These are phyloP conservation scores for Camelina hispida DNA, from an alignment of 345 rosid species.

Conservation along the genomic window DNA sequence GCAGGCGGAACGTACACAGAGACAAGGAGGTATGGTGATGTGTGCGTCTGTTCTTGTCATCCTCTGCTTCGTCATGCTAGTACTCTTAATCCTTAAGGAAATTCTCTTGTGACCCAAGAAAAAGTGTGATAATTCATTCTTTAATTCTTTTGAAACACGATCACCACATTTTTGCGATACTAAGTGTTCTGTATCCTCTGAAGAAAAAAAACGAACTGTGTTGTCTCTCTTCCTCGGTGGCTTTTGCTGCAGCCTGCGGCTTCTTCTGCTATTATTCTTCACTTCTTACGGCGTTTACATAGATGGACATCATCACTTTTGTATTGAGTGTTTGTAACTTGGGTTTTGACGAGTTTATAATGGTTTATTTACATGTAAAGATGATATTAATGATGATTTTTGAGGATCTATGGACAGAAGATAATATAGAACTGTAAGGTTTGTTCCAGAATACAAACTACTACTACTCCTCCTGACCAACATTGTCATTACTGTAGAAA, in stretches of 20 bases:
- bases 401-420: conserved; percentile 6
- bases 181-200: conserved; percentile 6
- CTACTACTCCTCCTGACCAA: neutral
- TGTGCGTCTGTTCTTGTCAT: conserved; percentile 86
- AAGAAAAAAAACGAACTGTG: conserved; percentile 6
- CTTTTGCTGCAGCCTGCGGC: conserved; percentile 10
- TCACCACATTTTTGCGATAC: conserved; percentile 28
- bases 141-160: conserved; percentile 18
- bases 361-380: conserved; percentile 32
- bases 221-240: conserved; percentile 5
- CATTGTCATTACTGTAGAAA: conserved; percentile 1
- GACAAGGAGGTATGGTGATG: conserved; percentile 94
- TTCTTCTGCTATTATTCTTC: neutral
- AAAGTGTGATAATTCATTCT: conserved; percentile 22
- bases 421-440: conserved; percentile 4
- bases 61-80: conserved; percentile 92
- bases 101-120: conserved; percentile 59
- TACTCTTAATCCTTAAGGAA: conserved; percentile 83
- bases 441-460: conserved; percentile 18
- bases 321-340: conserved; percentile 30
- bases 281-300: conserved; percentile 8
- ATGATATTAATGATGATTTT: conserved; percentile 11
- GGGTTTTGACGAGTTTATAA: conserved; percentile 8
- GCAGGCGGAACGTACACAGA: conserved; percentile 97
- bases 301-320: conserved; percentile 12